Evolutionary conservation across 208 protist species (phyloP), one percentile per base, ranked within the genome.

Genomic region (Acanthamoeba triangularis): DNA sequence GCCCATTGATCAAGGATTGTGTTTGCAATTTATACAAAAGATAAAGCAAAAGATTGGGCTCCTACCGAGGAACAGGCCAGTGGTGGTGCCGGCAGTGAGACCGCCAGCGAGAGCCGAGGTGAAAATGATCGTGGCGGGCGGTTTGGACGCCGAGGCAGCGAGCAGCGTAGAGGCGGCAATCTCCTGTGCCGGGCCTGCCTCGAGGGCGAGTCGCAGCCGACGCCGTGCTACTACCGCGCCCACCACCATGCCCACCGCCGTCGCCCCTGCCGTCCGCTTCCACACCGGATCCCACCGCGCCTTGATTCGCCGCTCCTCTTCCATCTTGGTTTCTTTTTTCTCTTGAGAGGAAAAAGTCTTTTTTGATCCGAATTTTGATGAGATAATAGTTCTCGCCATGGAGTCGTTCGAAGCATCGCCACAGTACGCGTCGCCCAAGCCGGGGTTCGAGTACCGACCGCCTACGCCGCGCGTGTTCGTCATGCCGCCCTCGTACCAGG

Each of bases 361-460:
- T 80, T 44, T 80, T 44, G 14, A 80, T 80, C 28, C 47, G 3
- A 7, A 25, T 74, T 37, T 74, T n/a, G 3, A 23, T 18, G n/a
- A n/a, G n/a, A n/a, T n/a, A n/a, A n/a, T n/a, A n/a, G n/a, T 80
- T n/a, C 16, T 35, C 16, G 7, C 72, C 7, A 80, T 80, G 72
- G 72, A 80, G 37, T 35, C 4, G 37, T 41, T n/a, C 13, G 16
- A 16, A 10, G 23, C 67, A 33, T 44, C 33, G 35, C 72, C 33
- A 35, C 72, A 80, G 72, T 80, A 80, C n/a, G 8, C 72, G 37
- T 80, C 72, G 33, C 72, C 72, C 35, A 80, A 80, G 72, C 72
- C 72, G 33, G 33, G 10, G 33, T 80, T 80, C 33, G 33, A 80
- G 4, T 80, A 49, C 35, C 28, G 33, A 10, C 72, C 72, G 18